Evolutionary conservation across 768 basidiomycete species (phyloP).

Genomic region (button mushroom (Agaricus bisporus)): DNA sequence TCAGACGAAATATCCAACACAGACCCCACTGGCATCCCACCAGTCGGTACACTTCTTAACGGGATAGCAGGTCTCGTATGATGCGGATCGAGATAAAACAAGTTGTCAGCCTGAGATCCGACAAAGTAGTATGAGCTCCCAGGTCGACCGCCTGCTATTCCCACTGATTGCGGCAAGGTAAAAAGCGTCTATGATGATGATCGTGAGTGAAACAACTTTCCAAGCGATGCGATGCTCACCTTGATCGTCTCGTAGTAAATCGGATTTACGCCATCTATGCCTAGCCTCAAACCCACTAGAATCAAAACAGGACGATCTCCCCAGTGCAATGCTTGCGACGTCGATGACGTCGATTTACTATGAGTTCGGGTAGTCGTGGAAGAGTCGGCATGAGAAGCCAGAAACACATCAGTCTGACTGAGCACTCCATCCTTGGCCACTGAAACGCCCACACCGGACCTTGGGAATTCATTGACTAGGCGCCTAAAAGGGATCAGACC

Average conservation of each 20-base stretch:
- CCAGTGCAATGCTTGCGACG: constrained; percentile 39
- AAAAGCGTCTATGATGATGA: constrained; percentile 57
- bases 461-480: constrained; percentile 73
- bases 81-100: constrained; percentile 81
- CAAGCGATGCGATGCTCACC: constrained; percentile 19
- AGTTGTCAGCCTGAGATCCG: constrained; percentile 80
- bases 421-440: constrained; percentile 79
- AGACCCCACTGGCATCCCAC: background rate
- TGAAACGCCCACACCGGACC: constrained; percentile 74
- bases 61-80: constrained; percentile 75
- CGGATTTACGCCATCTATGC: constrained; percentile 91
- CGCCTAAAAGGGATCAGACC: constrained; percentile 36
- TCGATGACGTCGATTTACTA: background rate
- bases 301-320: constrained; percentile 82
- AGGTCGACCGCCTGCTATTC: constrained; percentile 94
- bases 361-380: constrained; percentile 7
- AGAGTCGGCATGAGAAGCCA: constrained; percentile 51
- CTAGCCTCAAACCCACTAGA: constrained; percentile 80
- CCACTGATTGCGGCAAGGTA: constrained; percentile 91
- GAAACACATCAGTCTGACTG: constrained; percentile 81
- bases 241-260: constrained; percentile 82
- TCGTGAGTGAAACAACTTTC: background rate
- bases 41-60: constrained; percentile 38
- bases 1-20: background rate
- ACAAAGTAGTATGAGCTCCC: constrained; percentile 99